Percentiles rank a stretch among this genome's conserved stretches.
phyloP scores from a whole-genome alignment of 2,329 filamentous ascomycete genomes.

The Diplodia corticola region DNA sequence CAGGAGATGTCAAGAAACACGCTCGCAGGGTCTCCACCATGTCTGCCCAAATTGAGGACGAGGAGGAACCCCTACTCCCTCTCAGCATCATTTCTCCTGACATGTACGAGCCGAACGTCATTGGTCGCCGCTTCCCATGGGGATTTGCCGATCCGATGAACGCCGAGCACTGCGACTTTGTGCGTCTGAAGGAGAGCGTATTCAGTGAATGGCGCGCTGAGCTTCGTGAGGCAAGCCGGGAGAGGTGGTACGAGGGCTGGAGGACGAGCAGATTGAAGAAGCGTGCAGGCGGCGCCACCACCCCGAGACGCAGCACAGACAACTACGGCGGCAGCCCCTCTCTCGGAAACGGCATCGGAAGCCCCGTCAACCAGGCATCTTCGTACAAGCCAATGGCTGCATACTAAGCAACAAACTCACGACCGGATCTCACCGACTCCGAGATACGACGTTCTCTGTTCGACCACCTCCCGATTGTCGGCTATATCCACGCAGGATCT shows the following conservation, averaged over 20 bases:
- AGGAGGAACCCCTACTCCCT: constrained; percentile 68
- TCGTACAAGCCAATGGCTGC: constrained; percentile 4
- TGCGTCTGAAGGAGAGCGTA: constrained; percentile 83
- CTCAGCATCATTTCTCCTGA: constrained; percentile 94
- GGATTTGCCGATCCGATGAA: constrained; percentile 95
- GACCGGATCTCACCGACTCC: background rate
- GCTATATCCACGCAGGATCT: constrained; percentile 16
- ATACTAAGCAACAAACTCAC: background rate
- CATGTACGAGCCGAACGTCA: constrained; percentile 74
- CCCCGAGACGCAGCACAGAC: constrained; percentile 14
- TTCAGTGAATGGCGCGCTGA: constrained; percentile 93
- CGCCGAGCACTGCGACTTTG: constrained; percentile 88
- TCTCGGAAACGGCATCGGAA: background rate
- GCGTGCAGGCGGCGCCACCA: background rate
- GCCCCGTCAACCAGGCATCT: background rate
- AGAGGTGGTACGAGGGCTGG: constrained; percentile 96
- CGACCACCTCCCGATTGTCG: background rate
- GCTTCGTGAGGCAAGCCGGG: constrained; percentile 83
- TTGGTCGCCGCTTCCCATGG: constrained; percentile 93
- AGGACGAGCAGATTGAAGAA: constrained; percentile 60
- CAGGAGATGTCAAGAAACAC: constrained; percentile 33
- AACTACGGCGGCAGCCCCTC: constrained; percentile 5
- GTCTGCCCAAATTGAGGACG: constrained; percentile 35
- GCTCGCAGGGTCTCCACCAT: constrained; percentile 44
- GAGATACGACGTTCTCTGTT: background rate